A percentile compares a stretch with the other conserved stretches of the same genome.
Evolutionary conservation across 257 asterid species (phyloP).

Genomic region (Penstemon barbatus): DNA sequence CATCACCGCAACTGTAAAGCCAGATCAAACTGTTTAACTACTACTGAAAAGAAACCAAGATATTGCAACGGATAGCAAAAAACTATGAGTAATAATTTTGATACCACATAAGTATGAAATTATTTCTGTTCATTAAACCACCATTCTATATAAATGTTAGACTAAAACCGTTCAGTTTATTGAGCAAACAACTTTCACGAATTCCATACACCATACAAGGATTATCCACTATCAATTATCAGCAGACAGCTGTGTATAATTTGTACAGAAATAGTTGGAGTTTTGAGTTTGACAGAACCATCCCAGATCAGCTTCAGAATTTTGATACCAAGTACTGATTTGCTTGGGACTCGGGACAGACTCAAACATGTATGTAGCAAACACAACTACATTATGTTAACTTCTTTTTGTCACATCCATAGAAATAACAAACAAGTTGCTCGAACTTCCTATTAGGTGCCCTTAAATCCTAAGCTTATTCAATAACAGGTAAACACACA

Average conservation of each 20-base stretch:
- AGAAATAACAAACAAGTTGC: no score
- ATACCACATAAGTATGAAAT: not conserved
- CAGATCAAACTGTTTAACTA: constrained; percentile 33
- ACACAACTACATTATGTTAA: not conserved
- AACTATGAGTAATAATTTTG: not conserved
- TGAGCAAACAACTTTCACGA: not conserved
- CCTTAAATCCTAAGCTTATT: not conserved
- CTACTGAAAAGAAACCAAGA: constrained; percentile 16
- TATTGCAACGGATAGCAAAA: constrained; percentile 18
- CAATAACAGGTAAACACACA: not conserved
- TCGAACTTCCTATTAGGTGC: no score
- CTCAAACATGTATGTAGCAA: not conserved
- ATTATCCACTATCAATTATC: not conserved
- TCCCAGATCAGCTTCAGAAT: constrained; percentile 5
- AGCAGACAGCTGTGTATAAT: constrained; percentile 1
- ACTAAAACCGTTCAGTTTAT: constrained; percentile 8
- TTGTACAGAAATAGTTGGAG: not conserved
- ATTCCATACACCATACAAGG: not conserved
- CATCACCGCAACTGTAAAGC: constrained; percentile 90
- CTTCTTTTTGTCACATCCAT: not conserved
- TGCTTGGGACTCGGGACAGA: not conserved
- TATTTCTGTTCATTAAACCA: constrained; percentile 2
- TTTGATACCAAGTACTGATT: constrained; percentile 1
- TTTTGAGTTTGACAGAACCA: not conserved
- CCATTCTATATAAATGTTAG: not conserved